Evolutionary conservation across 768 basidiomycete genomes (phyloP).

Genomic region (Boletus rubroflammeus): DNA sequence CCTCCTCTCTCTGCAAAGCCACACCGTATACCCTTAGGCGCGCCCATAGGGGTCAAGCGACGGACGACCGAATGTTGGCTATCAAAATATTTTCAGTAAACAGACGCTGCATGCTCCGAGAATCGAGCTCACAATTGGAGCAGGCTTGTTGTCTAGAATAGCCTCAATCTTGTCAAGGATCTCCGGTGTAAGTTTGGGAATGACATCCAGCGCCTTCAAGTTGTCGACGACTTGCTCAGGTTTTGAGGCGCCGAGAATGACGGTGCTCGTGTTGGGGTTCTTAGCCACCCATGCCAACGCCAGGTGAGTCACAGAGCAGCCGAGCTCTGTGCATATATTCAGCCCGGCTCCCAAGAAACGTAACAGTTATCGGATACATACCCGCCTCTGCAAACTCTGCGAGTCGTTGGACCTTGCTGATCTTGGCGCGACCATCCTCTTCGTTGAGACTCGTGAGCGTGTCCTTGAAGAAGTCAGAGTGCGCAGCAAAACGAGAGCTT

Average conservation of each 20-base stretch:
- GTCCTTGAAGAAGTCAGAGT: constrained; percentile 44
- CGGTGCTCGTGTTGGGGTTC: constrained; percentile 47
- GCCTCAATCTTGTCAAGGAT: constrained; percentile 49
- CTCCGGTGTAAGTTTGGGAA: constrained; percentile 52
- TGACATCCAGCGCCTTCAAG: constrained; percentile 48
- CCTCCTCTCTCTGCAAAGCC: no score
- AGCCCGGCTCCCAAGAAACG: not conserved
- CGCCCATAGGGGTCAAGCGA: constrained; percentile 29
- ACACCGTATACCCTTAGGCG: constrained; percentile 5
- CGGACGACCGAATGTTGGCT: constrained; percentile 29
- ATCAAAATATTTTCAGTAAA: constrained; percentile 5
- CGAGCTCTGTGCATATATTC: constrained; percentile 35
- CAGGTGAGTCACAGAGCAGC: constrained; percentile 44
- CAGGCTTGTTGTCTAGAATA: constrained; percentile 43
- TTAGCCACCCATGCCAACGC: constrained; percentile 55
- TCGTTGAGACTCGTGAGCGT: constrained; percentile 41
- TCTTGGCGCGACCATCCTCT: constrained; percentile 43
- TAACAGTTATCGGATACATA: constrained; percentile 2
- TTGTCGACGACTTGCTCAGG: constrained; percentile 48
- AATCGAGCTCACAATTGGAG: constrained; percentile 24
- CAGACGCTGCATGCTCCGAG: not conserved
- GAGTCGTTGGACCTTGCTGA: constrained; percentile 47
- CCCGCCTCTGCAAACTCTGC: constrained; percentile 41
- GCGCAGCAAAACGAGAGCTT: constrained; percentile 48
- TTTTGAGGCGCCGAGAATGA: constrained; percentile 48